Conservation (phyloP, 768 basidiomycete genomes). For the Pleurotus tuoliensis region DNA sequence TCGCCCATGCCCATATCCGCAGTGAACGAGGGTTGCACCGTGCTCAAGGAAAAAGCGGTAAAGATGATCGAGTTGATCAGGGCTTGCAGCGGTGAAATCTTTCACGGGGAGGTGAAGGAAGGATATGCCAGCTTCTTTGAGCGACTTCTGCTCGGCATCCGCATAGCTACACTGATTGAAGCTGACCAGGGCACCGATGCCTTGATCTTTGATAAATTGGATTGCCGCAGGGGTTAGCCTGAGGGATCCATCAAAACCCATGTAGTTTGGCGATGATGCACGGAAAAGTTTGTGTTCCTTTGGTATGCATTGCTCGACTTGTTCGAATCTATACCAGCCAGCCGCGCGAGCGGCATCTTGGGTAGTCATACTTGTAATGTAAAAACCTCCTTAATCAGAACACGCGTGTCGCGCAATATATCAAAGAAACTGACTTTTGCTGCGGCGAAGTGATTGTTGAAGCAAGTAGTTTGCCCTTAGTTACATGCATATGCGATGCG, state of each 20-base stretch:
- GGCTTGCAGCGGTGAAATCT: conserved; percentile 17
- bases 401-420: too few relatives aligned
- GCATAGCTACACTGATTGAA: conserved; percentile 14
- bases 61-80: conserved; percentile 13
- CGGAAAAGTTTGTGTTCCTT: conserved; percentile 16
- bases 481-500: too few relatives aligned
- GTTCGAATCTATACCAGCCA: conserved; percentile 15
- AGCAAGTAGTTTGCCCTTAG: too few relatives aligned
- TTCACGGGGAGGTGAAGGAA: conserved; percentile 16
- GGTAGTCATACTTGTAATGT: neutral
- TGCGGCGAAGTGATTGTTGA: too few relatives aligned
- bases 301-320: conserved; percentile 12
- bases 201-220: conserved; percentile 11
- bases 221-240: conserved; percentile 12
- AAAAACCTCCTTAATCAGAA: too few relatives aligned
- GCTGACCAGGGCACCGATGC: conserved; percentile 17
- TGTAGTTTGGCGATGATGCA: conserved; percentile 18
- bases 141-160: conserved; percentile 5
- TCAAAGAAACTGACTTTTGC: too few relatives aligned
- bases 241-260: conserved; percentile 12
- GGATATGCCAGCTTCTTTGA: conserved; percentile 9
- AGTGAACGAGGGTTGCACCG: conserved; percentile 17
- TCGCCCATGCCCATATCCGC: conserved; percentile 13
- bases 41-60: conserved; percentile 10
- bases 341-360: neutral